Evolutionary conservation across 1,284 basidiomycete genomes (phyloP), one percentile per base, ranked within the genome.

Genomic region (Tranzscheliella williamsii): DNA sequence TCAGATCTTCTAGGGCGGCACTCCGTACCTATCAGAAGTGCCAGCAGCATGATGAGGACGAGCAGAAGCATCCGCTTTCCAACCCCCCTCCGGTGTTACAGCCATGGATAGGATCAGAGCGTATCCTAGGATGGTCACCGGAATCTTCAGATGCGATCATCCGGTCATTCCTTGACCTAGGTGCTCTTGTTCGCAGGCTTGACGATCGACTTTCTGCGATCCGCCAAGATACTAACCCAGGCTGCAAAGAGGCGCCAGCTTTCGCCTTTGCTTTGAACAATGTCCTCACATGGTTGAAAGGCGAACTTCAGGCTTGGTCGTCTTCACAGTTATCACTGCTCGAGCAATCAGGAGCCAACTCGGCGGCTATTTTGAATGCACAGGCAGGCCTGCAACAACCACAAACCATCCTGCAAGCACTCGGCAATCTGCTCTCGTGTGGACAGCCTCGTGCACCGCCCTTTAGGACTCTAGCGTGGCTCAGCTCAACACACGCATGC

Each of bases 271-370:
- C 57, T 1, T 45, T 69, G 15, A 50, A 60, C 21, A 50, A 32
- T 0, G 54, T 69, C 23, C 29, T 67, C 11, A 42, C 48, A 2
- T 69, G 67, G 67, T 39, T 69, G 26, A 62, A 56, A 22, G 38
- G 21, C 24, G 51, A 69, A 34, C 50, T 69, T 16, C 13, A 44
- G 4, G 24, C 40, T 1, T 48, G 57, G 38, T 41, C 54, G 3
- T 21, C 39, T 4, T 37, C 38, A 4, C 42, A 42, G 24, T 42
- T 38, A 15, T 23, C 23, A 13, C 27, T 21, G 4, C 13, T 33
- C 15, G 9, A 24, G 16, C 35, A 33, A 2, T 26, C 20, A 16
- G 27, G 20, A 4, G 24, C 16, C 7, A 36, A 29, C 9, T 40
- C 38, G 4, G 40, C 45, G 11, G 55, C 46, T 15, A 41, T 67